These are phyloP conservation scores for Trichophyton simii DNA, from an alignment of 2,329 filamentous ascomycete genomes.

Conservation along the genomic window DNA sequence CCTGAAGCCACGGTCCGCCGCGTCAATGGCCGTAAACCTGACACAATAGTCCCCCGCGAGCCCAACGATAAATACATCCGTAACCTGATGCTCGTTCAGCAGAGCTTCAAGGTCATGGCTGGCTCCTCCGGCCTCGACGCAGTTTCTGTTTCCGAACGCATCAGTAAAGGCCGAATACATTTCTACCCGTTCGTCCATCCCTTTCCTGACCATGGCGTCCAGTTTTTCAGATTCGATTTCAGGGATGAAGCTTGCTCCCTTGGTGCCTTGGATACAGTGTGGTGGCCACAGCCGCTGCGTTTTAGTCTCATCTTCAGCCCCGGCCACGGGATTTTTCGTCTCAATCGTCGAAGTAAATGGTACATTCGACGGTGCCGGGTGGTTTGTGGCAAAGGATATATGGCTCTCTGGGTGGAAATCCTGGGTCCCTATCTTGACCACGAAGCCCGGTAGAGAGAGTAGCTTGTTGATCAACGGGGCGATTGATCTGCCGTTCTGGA, in stretches of 20 bases:
- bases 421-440: constrained; percentile 68
- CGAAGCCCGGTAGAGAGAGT: constrained; percentile 54
- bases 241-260: constrained; percentile 59
- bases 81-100: constrained; percentile 48
- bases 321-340: constrained; percentile 37
- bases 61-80: constrained; percentile 74
- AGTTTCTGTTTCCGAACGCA: constrained; percentile 48
- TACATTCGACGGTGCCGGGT: constrained; percentile 47
- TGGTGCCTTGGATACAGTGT: constrained; percentile 69
- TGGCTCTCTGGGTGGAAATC: constrained; percentile 80
- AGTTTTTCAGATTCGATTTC: constrained; percentile 52
- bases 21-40: constrained; percentile 65
- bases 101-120: constrained; percentile 48
- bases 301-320: constrained; percentile 50
- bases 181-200: constrained; percentile 59
- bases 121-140: constrained; percentile 22
- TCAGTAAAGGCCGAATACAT: constrained; percentile 92
- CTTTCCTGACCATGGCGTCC: constrained; percentile 65
- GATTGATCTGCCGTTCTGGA: constrained; percentile 60
- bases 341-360: constrained; percentile 55
- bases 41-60: constrained; percentile 87
- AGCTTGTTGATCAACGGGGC: constrained; percentile 61
- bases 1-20: constrained; percentile 59
- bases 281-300: constrained; percentile 69
- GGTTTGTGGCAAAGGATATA: constrained; percentile 79